Evolutionary conservation across 768 basidiomycete species (phyloP).

Genomic region (Pulveroboletus sp.): DNA sequence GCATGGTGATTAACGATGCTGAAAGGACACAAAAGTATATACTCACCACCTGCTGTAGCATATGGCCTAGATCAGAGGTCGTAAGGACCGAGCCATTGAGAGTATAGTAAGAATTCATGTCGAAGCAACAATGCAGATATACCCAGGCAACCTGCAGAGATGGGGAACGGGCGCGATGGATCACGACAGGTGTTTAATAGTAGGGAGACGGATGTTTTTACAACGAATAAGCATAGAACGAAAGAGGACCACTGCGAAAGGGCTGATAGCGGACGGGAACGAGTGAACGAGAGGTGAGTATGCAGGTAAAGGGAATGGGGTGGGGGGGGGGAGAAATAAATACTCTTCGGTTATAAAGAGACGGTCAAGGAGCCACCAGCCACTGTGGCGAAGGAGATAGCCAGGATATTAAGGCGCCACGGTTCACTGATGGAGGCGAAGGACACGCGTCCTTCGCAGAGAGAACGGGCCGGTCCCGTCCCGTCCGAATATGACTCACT

Average conservation of each 20-base stretch:
- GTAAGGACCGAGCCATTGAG: neutral
- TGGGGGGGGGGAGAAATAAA: too few relatives aligned
- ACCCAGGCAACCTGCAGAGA: neutral
- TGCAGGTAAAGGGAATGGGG: too few relatives aligned
- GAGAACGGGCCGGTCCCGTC: neutral
- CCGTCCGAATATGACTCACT: neutral
- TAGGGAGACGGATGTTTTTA: neutral
- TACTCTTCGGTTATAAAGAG: too few relatives aligned
- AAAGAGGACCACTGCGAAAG: neutral
- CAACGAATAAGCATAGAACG: neutral
- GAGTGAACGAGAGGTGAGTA: neutral
- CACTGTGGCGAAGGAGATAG: too few relatives aligned
- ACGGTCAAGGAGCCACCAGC: too few relatives aligned
- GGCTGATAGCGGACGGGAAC: too few relatives aligned
- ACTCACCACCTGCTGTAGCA: conserved; percentile 7
- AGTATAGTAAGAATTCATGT: neutral
- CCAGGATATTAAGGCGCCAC: too few relatives aligned
- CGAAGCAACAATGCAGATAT: neutral
- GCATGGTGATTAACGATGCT: neutral
- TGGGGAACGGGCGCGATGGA: neutral
- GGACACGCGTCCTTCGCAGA: too few relatives aligned
- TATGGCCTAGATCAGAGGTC: neutral
- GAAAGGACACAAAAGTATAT: neutral
- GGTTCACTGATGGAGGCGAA: too few relatives aligned
- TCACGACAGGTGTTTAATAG: neutral